These are phyloP conservation scores for Aspergillus persii DNA, from an alignment of 2,329 filamentous ascomycete species.

Conservation along the genomic window DNA sequence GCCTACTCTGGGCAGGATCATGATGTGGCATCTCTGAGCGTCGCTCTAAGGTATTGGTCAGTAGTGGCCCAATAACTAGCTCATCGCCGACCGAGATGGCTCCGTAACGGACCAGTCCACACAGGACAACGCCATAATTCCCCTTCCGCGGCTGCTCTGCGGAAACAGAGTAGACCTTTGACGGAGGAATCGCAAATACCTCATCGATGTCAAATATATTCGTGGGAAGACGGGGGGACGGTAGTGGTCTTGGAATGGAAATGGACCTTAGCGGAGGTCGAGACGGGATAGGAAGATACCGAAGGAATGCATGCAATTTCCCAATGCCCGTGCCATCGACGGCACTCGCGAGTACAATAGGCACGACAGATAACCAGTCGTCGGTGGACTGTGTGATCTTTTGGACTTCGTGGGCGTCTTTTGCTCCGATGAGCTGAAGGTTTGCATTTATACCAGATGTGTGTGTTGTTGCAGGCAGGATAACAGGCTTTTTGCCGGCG, in stretches of 20 bases:
- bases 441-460: constrained; percentile 53
- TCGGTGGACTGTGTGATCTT: constrained; percentile 49
- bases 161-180: constrained; percentile 52
- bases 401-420: constrained; percentile 59
- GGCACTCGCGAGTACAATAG: constrained; percentile 83
- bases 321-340: constrained; percentile 81
- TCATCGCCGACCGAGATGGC: constrained; percentile 73
- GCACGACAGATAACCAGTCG: constrained; percentile 58
- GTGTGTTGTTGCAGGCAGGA: constrained; percentile 53
- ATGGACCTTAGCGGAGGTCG: constrained; percentile 25
- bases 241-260: constrained; percentile 13
- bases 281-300: constrained; percentile 68
- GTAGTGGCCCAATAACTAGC: constrained; percentile 75
- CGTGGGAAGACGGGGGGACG: constrained; percentile 50
- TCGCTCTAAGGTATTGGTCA: constrained; percentile 38
- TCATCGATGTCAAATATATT: constrained; percentile 88
- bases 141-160: constrained; percentile 41
- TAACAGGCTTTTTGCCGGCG: constrained; percentile 68
- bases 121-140: constrained; percentile 69
- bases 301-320: constrained; percentile 76
- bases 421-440: constrained; percentile 55
- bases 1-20: constrained; percentile 30
- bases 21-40: constrained; percentile 19
- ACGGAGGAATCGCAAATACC: constrained; percentile 71
- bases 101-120: constrained; percentile 79